A percentile compares a stretch with the other conserved stretches of the same genome.
These are phyloP conservation scores for Mucor lusitanicus DNA, from an alignment of 371 early-diverging fungal species.

Conservation along the genomic window DNA sequence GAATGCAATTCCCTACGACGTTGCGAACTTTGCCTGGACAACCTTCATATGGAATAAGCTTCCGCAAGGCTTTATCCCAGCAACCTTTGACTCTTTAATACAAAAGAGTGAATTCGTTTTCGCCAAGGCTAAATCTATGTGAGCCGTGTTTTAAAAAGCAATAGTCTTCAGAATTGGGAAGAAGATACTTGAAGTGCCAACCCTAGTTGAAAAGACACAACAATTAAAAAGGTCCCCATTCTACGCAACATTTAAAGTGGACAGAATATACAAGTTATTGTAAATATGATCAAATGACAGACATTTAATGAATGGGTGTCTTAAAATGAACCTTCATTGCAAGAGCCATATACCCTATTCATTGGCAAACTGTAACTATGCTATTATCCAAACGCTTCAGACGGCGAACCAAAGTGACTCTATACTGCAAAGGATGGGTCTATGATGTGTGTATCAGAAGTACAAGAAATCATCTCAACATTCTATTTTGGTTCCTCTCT, in stretches of 20 bases:
- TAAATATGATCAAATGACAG: neutral
- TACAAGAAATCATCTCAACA: neutral
- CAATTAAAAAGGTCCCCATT: neutral
- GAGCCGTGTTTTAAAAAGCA: too few species aligned
- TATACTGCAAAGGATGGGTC: neutral
- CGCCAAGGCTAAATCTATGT: too few species aligned
- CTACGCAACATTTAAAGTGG: neutral
- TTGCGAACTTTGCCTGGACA: too few species aligned
- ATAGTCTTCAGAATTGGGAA: neutral
- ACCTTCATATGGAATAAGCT: too few species aligned
- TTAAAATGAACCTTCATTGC: neutral
- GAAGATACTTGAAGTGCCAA: neutral
- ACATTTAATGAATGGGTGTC: neutral
- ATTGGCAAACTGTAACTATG: neutral
- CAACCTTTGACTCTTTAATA: too few species aligned
- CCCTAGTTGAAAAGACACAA: too few species aligned
- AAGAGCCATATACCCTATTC: neutral
- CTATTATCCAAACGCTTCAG: neutral
- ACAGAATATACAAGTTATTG: neutral
- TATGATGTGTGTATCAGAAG: neutral
- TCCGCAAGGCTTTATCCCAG: too few species aligned
- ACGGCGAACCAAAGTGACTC: conserved; percentile 1
- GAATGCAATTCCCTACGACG: too few species aligned
- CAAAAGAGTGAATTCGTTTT: too few species aligned
- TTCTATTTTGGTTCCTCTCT: neutral